phyloP scores from a whole-genome alignment of 2,329 filamentous ascomycete genomes.

The Purpureocillium lavendulum region DNA sequence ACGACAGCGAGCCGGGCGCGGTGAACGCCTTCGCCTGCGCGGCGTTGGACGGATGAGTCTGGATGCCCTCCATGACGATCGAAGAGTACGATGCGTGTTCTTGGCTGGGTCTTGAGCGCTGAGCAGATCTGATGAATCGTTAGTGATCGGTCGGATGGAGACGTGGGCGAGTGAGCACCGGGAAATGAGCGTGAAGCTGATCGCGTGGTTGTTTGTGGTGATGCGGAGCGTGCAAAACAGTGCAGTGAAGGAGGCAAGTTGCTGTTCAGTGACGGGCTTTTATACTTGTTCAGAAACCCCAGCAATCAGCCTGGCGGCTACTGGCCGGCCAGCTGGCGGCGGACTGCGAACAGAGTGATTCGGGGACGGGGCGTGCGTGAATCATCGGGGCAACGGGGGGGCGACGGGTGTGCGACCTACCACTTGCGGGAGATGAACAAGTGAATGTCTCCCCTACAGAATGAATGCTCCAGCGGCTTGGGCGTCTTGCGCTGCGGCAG shows the following conservation, averaged over 20 bases:
- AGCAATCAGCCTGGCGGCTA: not conserved
- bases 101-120: slow-evolving; percentile 5
- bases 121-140: slow-evolving; percentile 23
- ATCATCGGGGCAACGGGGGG: not conserved
- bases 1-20: slow-evolving; percentile 84
- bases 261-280: no score
- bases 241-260: not conserved
- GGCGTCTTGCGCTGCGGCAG: slow-evolving; percentile 13
- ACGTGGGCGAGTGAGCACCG: not conserved
- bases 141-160: not conserved
- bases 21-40: slow-evolving; percentile 94
- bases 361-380: not conserved
- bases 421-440: slow-evolving; percentile 90
- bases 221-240: not conserved
- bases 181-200: not conserved
- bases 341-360: no score
- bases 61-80: slow-evolving; percentile 73
- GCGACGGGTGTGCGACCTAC: slow-evolving; percentile 34
- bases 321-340: not conserved
- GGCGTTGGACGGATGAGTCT: slow-evolving; percentile 85
- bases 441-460: slow-evolving; percentile 84
- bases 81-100: slow-evolving; percentile 12
- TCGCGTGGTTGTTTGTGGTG: no score
- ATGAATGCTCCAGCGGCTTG: slow-evolving; percentile 23
- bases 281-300: not conserved